Conservation (phyloP, 2,329 filamentous ascomycete species). For the Fusarium sp. region DNA sequence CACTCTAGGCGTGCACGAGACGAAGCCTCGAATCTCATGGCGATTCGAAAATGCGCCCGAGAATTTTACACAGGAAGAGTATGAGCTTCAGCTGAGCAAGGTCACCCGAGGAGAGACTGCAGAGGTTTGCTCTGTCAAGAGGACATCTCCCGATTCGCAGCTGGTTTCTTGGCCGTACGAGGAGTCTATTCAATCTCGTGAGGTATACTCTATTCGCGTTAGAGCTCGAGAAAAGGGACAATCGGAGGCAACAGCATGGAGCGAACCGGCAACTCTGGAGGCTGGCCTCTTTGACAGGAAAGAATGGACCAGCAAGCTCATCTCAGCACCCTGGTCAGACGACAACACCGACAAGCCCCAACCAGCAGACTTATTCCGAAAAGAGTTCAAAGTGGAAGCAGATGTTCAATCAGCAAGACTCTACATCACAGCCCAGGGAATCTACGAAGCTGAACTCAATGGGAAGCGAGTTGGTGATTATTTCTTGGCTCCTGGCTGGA, state of each 20-base stretch:
- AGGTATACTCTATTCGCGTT: conserved; percentile 12
- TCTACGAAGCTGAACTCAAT: conserved; percentile 61
- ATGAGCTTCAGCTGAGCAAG: conserved; percentile 22
- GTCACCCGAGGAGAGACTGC: neutral
- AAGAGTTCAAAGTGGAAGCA: neutral
- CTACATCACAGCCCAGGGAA: conserved; percentile 60
- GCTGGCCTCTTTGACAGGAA: conserved; percentile 21
- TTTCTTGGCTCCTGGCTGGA: conserved; percentile 65
- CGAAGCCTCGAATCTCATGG: conserved; percentile 36
- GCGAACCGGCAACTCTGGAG: conserved; percentile 25
- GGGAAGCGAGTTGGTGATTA: conserved; percentile 54
- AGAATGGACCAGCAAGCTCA: conserved; percentile 27
- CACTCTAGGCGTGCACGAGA: conserved; percentile 31
- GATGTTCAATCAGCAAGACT: conserved; percentile 40
- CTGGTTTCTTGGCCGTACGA: conserved; percentile 26
- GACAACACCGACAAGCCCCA: conserved; percentile 24
- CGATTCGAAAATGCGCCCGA: conserved; percentile 25
- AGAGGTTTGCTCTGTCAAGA: neutral
- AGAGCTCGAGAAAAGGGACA: conserved; percentile 23
- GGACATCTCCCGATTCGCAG: neutral
- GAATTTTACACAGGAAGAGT: conserved; percentile 28
- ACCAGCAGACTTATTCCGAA: conserved; percentile 36
- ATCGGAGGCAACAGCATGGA: conserved; percentile 17
- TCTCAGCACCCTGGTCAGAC: conserved; percentile 37
- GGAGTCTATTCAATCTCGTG: conserved; percentile 20